phyloP scores from a whole-genome alignment of 352 stramenopile genomes.

The Phytopythium litorale region DNA sequence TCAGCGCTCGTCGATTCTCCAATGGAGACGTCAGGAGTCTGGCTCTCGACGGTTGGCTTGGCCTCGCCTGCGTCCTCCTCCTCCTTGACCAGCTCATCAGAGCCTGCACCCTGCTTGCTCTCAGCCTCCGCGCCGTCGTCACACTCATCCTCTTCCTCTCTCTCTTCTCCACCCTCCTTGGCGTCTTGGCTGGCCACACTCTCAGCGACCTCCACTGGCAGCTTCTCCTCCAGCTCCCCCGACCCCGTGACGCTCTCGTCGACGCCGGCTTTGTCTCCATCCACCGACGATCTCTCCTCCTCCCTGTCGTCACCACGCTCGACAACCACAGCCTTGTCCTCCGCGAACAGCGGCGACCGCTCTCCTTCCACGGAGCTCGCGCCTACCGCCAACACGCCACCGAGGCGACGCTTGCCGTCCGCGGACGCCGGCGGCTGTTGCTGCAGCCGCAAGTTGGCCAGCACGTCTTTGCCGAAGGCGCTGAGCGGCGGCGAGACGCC shows the following conservation, averaged over 20 bases:
- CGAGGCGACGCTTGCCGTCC: slow-evolving; percentile 10
- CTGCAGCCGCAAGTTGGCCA: slow-evolving; percentile 5
- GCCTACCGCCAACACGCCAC: neutral
- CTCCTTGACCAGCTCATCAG: neutral
- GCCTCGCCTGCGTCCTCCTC: neutral
- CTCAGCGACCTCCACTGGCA: neutral
- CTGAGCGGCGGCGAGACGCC: slow-evolving; percentile 18
- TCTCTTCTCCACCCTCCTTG: neutral
- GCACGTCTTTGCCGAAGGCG: slow-evolving; percentile 7
- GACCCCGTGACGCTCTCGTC: neutral
- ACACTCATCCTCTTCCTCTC: slow-evolving; percentile 1
- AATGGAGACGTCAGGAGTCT: neutral
- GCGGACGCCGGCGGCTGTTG: slow-evolving; percentile 20
- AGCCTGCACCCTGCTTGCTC: neutral
- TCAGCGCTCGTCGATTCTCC: neutral
- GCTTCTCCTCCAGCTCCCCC: slow-evolving; percentile 8
- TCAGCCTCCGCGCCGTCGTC: neutral
- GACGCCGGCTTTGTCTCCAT: neutral
- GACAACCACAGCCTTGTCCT: neutral
- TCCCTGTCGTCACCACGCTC: neutral
- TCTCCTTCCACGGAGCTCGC: neutral
- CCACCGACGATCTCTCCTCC: neutral
- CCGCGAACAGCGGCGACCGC: neutral
- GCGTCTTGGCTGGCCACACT: neutral
- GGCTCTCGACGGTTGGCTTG: neutral